phyloP scores from a whole-genome alignment of 257 asterid genomes.

The Paraleonurus japonicus region DNA sequence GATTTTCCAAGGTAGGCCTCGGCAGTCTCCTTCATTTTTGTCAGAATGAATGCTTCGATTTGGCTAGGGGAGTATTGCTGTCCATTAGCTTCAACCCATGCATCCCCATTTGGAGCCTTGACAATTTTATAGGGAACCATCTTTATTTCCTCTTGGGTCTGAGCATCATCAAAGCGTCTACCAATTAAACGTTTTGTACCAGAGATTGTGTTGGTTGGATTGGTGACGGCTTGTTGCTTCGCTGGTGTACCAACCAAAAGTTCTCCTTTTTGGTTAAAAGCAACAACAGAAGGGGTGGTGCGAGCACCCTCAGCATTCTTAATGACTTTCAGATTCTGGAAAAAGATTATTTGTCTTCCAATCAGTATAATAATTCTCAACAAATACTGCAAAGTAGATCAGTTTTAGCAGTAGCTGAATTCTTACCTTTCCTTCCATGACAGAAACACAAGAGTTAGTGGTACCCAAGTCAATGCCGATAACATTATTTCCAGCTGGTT shows the following conservation, averaged over 20 bases:
- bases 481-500: constrained; percentile 66
- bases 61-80: constrained; percentile 73
- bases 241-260: constrained; percentile 67
- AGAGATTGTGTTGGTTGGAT: constrained; percentile 55
- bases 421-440: constrained; percentile 83
- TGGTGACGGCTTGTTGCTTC: constrained; percentile 63
- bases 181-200: constrained; percentile 68
- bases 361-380: not conserved
- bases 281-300: constrained; percentile 77
- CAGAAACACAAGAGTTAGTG: constrained; percentile 72
- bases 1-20: constrained; percentile 63
- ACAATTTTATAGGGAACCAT: constrained; percentile 69
- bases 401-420: not conserved
- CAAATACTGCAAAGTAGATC: not conserved
- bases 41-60: constrained; percentile 60
- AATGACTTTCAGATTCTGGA: constrained; percentile 61
- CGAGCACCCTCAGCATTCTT: constrained; percentile 76
- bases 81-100: constrained; percentile 66
- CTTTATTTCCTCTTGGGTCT: constrained; percentile 67
- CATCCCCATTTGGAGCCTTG: constrained; percentile 66
- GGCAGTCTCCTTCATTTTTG: constrained; percentile 69
- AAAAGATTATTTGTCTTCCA: not conserved
- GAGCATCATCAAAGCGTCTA: constrained; percentile 61
- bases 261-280: constrained; percentile 71
- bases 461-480: constrained; percentile 80